Conservation (phyloP, 2,329 filamentous ascomycete species). For the Verticillium dahliae region DNA sequence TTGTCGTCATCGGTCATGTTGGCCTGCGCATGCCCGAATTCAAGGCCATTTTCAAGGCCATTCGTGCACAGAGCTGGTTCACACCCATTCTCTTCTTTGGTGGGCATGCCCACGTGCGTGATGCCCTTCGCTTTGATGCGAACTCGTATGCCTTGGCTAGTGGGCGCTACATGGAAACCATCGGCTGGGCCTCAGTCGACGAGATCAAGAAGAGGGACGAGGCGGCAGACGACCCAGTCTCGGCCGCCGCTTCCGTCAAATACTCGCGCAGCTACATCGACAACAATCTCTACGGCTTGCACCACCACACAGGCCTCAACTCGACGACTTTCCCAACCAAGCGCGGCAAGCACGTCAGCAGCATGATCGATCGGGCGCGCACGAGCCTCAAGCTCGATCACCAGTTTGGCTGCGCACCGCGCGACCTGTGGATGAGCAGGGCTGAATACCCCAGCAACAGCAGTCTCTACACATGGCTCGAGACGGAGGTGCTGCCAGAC, state of each 20-base stretch:
- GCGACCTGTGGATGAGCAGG: slow-evolving; percentile 74
- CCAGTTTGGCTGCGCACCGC: slow-evolving; percentile 75
- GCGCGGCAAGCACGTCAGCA: slow-evolving; percentile 64
- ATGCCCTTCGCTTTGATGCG: slow-evolving; percentile 73
- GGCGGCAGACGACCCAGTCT: slow-evolving; percentile 14
- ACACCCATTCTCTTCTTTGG: slow-evolving; percentile 89
- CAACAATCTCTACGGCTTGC: slow-evolving; percentile 80
- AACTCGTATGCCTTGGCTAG: slow-evolving; percentile 76
- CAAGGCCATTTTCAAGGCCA: slow-evolving; percentile 67
- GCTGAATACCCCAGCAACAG: slow-evolving; percentile 64
- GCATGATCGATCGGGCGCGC: slow-evolving; percentile 63
- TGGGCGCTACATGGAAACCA: slow-evolving; percentile 89
- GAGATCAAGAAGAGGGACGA: slow-evolving; percentile 41
- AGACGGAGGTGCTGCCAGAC: slow-evolving; percentile 66
- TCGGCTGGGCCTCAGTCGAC: slow-evolving; percentile 85
- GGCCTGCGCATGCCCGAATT: slow-evolving; percentile 77
- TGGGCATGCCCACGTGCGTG: slow-evolving; percentile 83
- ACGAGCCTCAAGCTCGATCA: slow-evolving; percentile 65
- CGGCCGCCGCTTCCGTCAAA: slow-evolving; percentile 32
- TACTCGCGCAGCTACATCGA: slow-evolving; percentile 86
- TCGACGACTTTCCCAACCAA: slow-evolving; percentile 68
- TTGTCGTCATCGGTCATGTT: slow-evolving; percentile 81
- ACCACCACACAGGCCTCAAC: slow-evolving; percentile 73
- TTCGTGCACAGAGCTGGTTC: slow-evolving; percentile 70
- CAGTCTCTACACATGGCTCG: slow-evolving; percentile 79